Evolutionary conservation across 495 filamentous ascomycete genomes (phyloP).

Genomic region (Tetracladium marchalianum): DNA sequence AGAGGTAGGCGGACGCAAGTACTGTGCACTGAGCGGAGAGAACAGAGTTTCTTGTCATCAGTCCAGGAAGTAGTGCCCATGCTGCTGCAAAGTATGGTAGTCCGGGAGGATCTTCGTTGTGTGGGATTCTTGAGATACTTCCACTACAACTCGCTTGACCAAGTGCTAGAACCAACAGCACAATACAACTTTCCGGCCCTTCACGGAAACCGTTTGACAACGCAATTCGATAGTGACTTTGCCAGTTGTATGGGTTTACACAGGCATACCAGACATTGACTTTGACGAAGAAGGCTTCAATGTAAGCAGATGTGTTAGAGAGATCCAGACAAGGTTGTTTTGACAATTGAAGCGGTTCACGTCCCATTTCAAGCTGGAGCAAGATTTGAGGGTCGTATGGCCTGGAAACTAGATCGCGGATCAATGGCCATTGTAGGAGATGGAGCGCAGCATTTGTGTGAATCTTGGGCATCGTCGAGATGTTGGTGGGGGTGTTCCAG

Average conservation of each 20-base stretch:
- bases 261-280: conserved; percentile 82
- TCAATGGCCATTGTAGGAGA: conserved; percentile 71
- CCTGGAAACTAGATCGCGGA: conserved; percentile 62
- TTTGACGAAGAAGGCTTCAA: conserved; percentile 66
- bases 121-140: conserved; percentile 62
- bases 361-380: conserved; percentile 71
- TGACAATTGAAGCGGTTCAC: conserved; percentile 59
- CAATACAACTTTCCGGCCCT: conserved; percentile 73
- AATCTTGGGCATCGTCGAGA: conserved; percentile 74
- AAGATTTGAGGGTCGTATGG: conserved; percentile 72
- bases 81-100: conserved; percentile 71
- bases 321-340: conserved; percentile 55
- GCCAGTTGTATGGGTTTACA: conserved; percentile 76
- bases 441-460: conserved; percentile 73
- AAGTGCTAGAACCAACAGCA: conserved; percentile 68
- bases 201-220: conserved; percentile 63
- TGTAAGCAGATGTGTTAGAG: conserved; percentile 63
- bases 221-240: conserved; percentile 62
- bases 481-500: conserved; percentile 61
- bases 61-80: conserved; percentile 63
- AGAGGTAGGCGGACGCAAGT: conserved; percentile 67
- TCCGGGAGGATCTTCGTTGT: conserved; percentile 65
- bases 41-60: conserved; percentile 72
- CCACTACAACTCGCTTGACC: conserved; percentile 61
- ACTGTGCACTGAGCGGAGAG: conserved; percentile 70